Base-by-base conservation (phyloP, 768 basidiomycete species). In the Leccinum boreale region DNA sequence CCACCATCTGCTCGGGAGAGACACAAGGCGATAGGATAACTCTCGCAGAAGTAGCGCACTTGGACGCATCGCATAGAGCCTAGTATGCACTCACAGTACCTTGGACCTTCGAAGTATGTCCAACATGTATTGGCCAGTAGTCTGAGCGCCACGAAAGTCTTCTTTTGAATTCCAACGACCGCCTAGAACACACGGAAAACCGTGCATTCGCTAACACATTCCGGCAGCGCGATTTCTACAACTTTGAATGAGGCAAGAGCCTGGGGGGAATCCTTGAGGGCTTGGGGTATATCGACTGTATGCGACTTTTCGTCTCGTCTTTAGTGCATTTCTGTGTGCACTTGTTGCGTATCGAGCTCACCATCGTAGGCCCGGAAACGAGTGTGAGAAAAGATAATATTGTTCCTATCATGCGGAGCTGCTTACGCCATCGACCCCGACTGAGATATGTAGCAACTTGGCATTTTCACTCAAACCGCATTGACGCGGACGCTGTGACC, bases 201-300 rank as follows among this genome's bases (percentile, higher is more conserved):
- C 21, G 1, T 9, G n/a, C 31, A 12, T 33, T 19, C 31, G 21
- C 28, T 29, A 23, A 31, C 28, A 17, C 47, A 52, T 26, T 53
- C 28, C 10, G 28, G 23, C 39, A 6, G 11, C 36, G 35, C 7
- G 19, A 5, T 26, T 28, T 53, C 39, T 17, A 33, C 21, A 19
- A 24, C 8, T 21, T 11, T 26, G 17, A 31, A 19, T 3, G 28
- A 60, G 9, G 8, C 39, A 28, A 15, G 26, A 15, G 33, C 26
- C 26, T 26, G 7, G 26, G 26, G 26, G 24, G 84, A 76, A 61
- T 88, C 84, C 72, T 89, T 90, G 72, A 95, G 81, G 48, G 79
- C 77, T 63, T 86, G 79, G 0, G 91, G 90, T 66, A 94, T 92
- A 69, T 95, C 93, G 55, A 96, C 93, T 49, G 91, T 93, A 69